phyloP scores from a whole-genome alignment of 2,329 filamentous ascomycete species.

The Hypoxylon sp. region DNA sequence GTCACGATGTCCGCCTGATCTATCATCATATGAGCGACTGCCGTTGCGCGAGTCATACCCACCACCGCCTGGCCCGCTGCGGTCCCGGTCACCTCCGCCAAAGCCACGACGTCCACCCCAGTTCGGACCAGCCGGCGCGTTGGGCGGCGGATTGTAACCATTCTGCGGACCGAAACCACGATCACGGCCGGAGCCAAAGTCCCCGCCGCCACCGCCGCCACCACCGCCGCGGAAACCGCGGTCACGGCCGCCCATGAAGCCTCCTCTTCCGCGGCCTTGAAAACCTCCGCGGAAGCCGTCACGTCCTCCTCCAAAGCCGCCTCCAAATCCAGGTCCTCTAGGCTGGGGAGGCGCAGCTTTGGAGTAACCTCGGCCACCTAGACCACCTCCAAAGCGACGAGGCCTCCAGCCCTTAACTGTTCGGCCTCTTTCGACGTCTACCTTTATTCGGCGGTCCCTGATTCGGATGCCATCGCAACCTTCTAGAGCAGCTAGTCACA shows the following conservation, averaged over 20 bases:
- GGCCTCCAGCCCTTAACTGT: slow-evolving; percentile 96
- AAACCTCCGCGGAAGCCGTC: slow-evolving; percentile 71
- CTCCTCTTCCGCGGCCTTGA: slow-evolving; percentile 63
- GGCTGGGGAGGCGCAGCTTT: slow-evolving; percentile 82
- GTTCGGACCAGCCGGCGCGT: slow-evolving; percentile 74
- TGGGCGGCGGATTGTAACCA: slow-evolving; percentile 68
- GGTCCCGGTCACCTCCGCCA: slow-evolving; percentile 60
- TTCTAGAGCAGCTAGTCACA: slow-evolving; percentile 87
- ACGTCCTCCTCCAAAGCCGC: slow-evolving; percentile 69
- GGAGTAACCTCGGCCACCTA: slow-evolving; percentile 94
- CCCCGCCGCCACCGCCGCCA: slow-evolving; percentile 62
- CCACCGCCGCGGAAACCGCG: slow-evolving; percentile 64
- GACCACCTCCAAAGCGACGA: slow-evolving; percentile 88
- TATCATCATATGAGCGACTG: slow-evolving; percentile 74
- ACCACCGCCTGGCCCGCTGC: slow-evolving; percentile 67
- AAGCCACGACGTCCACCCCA: slow-evolving; percentile 65
- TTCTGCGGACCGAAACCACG: slow-evolving; percentile 61
- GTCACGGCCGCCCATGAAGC: slow-evolving; percentile 54
- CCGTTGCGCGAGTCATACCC: slow-evolving; percentile 70
- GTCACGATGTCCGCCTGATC: slow-evolving; percentile 67
- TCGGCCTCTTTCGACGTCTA: slow-evolving; percentile 95
- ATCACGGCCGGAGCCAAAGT: slow-evolving; percentile 64
- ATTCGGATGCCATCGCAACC: slow-evolving; percentile 89
- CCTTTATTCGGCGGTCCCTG: slow-evolving; percentile 90
- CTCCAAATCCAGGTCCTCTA: slow-evolving; percentile 73